A percentile compares a stretch with the other conserved stretches of the same genome.
These are phyloP conservation scores for Salisapilia sapeloensis DNA, from an alignment of 352 stramenopile genomes.

Conservation along the genomic window DNA sequence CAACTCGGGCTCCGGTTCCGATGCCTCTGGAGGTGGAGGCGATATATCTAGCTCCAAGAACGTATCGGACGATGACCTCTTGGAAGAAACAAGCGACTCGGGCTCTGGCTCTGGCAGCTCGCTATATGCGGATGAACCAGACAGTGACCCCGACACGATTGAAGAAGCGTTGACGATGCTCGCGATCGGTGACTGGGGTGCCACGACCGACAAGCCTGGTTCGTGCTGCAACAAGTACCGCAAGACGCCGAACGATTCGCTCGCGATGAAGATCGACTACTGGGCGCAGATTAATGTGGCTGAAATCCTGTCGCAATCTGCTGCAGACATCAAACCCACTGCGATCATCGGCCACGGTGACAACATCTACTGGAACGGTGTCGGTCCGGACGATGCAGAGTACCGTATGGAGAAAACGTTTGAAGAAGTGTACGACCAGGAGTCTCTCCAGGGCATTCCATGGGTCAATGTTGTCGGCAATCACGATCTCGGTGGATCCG, in stretches of 20 bases:
- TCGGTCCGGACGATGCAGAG: conserved; percentile 46
- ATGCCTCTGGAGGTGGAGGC: background rate
- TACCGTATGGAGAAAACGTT: conserved; percentile 78
- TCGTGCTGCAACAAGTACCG: conserved; percentile 84
- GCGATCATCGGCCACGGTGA: conserved; percentile 69
- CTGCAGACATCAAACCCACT: conserved; percentile 38
- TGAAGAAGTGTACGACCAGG: conserved; percentile 73
- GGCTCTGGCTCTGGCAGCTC: conserved; percentile 7
- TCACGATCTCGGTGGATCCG: conserved; percentile 74
- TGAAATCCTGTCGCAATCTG: conserved; percentile 59
- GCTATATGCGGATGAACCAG: conserved; percentile 18
- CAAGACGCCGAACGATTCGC: conserved; percentile 54
- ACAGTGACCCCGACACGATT: conserved; percentile 32
- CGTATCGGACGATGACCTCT: conserved; percentile 28
- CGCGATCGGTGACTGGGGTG: conserved; percentile 76
- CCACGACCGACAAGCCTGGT: conserved; percentile 70
- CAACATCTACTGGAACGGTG: conserved; percentile 83
- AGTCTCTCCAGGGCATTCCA: conserved; percentile 43
- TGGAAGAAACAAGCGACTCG: conserved; percentile 9
- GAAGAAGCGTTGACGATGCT: conserved; percentile 49
- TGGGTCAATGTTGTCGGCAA: conserved; percentile 82
- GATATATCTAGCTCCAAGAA: conserved; percentile 9
- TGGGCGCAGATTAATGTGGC: conserved; percentile 74
- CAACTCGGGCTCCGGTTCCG: background rate
- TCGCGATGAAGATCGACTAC: conserved; percentile 80